phyloP scores from a whole-genome alignment of 345 rosid genomes.

The Brassica incana region DNA sequence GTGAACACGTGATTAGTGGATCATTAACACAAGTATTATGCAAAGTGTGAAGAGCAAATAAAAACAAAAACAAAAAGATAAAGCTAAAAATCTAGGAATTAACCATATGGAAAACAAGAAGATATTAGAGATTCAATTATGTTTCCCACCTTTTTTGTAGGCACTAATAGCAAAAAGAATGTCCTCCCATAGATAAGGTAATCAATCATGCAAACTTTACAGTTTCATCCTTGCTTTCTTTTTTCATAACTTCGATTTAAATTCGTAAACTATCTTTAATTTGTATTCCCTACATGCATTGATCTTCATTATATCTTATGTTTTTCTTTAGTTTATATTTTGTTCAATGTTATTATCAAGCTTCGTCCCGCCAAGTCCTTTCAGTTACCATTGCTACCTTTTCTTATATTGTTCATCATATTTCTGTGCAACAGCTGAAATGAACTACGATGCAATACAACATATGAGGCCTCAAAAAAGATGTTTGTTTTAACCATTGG shows the following conservation, averaged over 20 bases:
- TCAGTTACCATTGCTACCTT: not conserved
- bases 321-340: not conserved
- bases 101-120: not conserved
- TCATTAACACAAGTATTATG: not conserved
- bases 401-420: not conserved
- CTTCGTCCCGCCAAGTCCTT: not conserved
- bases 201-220: not conserved
- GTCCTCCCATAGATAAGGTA: not conserved
- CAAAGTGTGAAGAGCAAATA: not conserved
- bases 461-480: not conserved
- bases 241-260: not conserved
- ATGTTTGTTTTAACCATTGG: not conserved
- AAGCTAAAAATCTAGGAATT: not conserved
- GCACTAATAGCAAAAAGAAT: not conserved
- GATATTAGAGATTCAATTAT: no score
- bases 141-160: not conserved
- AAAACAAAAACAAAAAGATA: not conserved
- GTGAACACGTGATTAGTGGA: not conserved
- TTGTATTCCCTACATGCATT: not conserved
- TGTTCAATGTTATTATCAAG: not conserved
- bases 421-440: not conserved
- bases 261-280: not conserved
- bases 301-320: not conserved
- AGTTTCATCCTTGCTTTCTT: not conserved
- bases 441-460: not conserved